Evolutionary conservation across 2,329 filamentous ascomycete genomes (phyloP).

Genomic region (Nemania bipapillata): DNA sequence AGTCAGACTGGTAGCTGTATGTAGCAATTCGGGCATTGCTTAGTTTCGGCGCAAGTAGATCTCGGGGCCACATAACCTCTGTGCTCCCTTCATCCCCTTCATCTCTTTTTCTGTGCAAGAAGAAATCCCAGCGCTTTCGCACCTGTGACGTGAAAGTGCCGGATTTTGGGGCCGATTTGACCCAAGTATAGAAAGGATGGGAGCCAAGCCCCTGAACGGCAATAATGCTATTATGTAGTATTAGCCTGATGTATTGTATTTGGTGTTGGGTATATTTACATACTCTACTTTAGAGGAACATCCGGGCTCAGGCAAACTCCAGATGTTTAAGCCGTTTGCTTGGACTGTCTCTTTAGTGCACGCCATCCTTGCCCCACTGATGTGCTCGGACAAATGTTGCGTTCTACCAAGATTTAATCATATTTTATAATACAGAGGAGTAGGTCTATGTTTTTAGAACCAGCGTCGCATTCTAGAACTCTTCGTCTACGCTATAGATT

Average conservation of each 20-base stretch:
- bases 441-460: too few species aligned
- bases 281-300: background rate
- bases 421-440: too few species aligned
- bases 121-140: background rate
- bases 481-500: too few species aligned
- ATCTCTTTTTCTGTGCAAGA: too few species aligned
- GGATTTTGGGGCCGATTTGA: background rate
- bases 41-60: background rate
- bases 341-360: background rate
- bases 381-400: background rate
- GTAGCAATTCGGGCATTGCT: constrained; percentile 1
- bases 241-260: background rate
- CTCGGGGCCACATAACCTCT: constrained; percentile 5
- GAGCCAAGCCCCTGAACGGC: background rate
- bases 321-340: background rate
- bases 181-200: constrained; percentile 1
- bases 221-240: background rate
- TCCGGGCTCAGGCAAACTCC: constrained; percentile 4
- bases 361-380: background rate
- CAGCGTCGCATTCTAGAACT: too few species aligned
- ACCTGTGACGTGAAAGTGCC: background rate
- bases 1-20: constrained; percentile 4
- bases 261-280: background rate
- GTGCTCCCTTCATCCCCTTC: background rate
- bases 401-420: background rate